Evolutionary conservation across 2,329 filamentous ascomycete genomes (phyloP).

Genomic region (Trichothecium sympodiale): DNA sequence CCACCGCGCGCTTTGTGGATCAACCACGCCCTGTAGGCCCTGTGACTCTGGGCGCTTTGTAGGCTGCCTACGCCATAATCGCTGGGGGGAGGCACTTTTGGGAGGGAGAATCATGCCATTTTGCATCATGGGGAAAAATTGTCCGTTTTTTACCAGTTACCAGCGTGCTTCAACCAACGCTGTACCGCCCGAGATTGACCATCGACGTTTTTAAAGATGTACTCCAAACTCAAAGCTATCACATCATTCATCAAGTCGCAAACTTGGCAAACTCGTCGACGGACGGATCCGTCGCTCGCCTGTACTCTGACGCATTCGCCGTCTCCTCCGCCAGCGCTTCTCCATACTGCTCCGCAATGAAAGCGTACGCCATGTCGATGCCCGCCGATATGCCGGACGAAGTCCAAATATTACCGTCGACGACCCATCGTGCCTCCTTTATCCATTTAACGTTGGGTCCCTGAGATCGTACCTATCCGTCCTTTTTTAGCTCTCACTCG

Average conservation of each 20-base stretch:
- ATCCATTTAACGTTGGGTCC: conserved; percentile 42
- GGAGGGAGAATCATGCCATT: no score
- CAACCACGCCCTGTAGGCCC: background rate
- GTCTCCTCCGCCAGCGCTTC: conserved; percentile 32
- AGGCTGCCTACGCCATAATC: no score
- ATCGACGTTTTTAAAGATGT: no score
- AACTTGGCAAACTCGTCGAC: conserved; percentile 42
- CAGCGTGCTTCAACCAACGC: no score
- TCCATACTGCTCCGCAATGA: conserved; percentile 26
- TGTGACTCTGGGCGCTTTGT: no score
- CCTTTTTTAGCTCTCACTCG: background rate
- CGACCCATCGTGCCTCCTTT: conserved; percentile 45
- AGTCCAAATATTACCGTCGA: conserved; percentile 51
- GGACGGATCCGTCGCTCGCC: conserved; percentile 35
- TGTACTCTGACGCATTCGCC: conserved; percentile 43
- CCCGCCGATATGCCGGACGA: conserved; percentile 43
- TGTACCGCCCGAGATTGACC: no score
- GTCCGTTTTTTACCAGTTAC: no score
- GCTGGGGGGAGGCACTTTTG: no score
- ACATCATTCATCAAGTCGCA: no score
- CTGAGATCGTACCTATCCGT: conserved; percentile 20
- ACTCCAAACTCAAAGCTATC: no score
- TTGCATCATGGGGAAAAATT: no score
- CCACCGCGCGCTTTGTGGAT: background rate
- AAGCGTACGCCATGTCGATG: conserved; percentile 26